Base-by-base conservation (phyloP, 139 green algal genomes). In the Picochlorum sp. region DNA sequence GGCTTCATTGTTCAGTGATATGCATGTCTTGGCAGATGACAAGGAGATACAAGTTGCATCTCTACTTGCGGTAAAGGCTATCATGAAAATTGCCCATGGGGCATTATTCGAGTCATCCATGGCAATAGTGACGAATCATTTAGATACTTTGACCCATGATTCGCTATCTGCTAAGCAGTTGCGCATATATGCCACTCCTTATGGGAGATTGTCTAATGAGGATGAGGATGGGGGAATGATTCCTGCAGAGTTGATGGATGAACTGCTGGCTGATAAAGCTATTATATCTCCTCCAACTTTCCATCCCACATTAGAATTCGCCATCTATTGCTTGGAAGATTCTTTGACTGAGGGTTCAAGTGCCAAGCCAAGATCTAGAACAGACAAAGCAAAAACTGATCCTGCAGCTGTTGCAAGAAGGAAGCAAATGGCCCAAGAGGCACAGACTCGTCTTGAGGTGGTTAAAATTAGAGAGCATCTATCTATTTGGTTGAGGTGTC, bases 351-450 rank as follows among this genome's bases (percentile, higher is more conserved):
- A 45, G 10, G 39, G 22, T 45, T n/a, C 14, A 18, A n/a, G 16
- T 24, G 22, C 39, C 39, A 45, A 45, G 22, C 35, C 25, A 7
- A 53, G 8, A 45, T 32, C 39, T n/a, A 49, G 43, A 33, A 49
- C 59, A 35, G 61, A 67, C 28, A 29, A 25, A 1, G 22, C 41
- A 24, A 53, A 43, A 63, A 74, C 82, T 59, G 81, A 87, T 50
- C 75, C 80, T 7, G 70, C 78, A 1, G 73, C 70, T 7, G 73
- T 84, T 57, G 66, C 69, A 29, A 57, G 77, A 12, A 54, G 63
- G 24, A 59, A 55, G 32, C 81, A 85, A 72, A 73, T 94, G 41
- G 67, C 39, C 2, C 55, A 78, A 36, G 85, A 94, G 57, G 66
- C 70, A 18, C 43, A 81, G 61, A 63, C 84, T 7, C 75, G 86